Percentiles rank a stretch among this genome's conserved stretches.
Evolutionary conservation across 2,329 filamentous ascomycete genomes (phyloP).

Genomic region (Fusarium papillatum): DNA sequence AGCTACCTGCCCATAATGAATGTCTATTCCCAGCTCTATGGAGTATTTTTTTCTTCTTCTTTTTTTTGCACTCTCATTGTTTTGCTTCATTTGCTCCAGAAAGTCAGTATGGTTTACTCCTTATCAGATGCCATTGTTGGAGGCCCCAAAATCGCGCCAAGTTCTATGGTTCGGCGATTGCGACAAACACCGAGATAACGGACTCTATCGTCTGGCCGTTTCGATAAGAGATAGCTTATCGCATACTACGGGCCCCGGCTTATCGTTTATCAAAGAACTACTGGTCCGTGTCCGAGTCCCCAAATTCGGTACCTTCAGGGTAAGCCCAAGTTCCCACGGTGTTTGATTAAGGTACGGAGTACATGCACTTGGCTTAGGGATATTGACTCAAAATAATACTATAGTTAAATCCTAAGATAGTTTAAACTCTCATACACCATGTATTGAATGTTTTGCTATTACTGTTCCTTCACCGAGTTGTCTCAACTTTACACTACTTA

Average conservation of each 20-base stretch:
- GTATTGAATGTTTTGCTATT: neutral
- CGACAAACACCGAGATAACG: neutral
- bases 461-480: neutral
- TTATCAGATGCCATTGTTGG: neutral
- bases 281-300: neutral
- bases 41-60: neutral
- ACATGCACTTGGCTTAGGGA: neutral
- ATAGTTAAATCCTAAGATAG: neutral
- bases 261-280: neutral
- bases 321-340: neutral
- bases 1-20: too few species aligned
- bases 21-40: too few species aligned
- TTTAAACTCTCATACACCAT: neutral
- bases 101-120: neutral
- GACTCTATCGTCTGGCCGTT: neutral
- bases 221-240: neutral
- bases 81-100: neutral
- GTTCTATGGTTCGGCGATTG: neutral
- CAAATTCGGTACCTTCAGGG: neutral
- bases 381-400: neutral
- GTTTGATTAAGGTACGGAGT: neutral
- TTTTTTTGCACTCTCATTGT: neutral
- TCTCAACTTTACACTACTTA: neutral
- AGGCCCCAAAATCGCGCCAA: neutral
- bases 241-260: neutral